phyloP scores from a whole-genome alignment of 2,329 filamentous ascomycete genomes.

The Exophiala phaeomuriformis region DNA sequence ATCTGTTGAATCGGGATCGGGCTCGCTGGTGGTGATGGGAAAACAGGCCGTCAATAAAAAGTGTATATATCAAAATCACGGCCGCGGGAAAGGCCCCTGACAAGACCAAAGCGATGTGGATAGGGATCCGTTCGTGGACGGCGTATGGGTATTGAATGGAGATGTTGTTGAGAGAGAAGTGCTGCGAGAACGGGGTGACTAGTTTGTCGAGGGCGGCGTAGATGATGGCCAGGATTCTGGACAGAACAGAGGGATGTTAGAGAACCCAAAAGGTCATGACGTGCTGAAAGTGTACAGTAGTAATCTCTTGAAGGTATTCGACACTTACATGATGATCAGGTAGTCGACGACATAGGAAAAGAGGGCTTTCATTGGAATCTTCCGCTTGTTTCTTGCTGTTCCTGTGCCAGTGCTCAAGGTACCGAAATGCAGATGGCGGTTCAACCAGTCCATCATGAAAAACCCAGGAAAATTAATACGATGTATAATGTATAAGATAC shows the following conservation, averaged over 20 bases:
- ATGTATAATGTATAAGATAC: too few species aligned
- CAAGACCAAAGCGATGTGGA: conserved; percentile 44
- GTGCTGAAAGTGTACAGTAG: too few species aligned
- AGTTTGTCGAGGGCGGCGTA: conserved; percentile 49
- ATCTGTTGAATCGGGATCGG: conserved; percentile 33
- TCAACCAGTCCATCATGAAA: background rate
- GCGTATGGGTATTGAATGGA: conserved; percentile 54
- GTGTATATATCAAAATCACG: conserved; percentile 50
- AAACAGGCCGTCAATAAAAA: conserved; percentile 53
- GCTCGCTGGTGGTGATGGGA: conserved; percentile 42
- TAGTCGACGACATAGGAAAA: conserved; percentile 41
- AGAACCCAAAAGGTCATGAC: background rate
- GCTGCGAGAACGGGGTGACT: conserved; percentile 51
- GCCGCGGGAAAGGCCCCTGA: conserved; percentile 44
- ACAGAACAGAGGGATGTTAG: background rate
- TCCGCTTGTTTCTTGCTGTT: background rate
- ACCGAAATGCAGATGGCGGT: background rate
- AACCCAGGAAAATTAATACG: too few species aligned
- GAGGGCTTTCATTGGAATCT: conserved; percentile 1
- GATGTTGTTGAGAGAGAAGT: conserved; percentile 50
- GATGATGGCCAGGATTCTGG: conserved; percentile 44
- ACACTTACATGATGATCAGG: conserved; percentile 51
- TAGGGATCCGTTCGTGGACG: conserved; percentile 48
- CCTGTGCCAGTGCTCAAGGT: background rate
- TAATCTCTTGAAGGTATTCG: too few species aligned